phyloP scores from a whole-genome alignment of 1,139 yeast species.

The Geotrichum aggregatum region DNA sequence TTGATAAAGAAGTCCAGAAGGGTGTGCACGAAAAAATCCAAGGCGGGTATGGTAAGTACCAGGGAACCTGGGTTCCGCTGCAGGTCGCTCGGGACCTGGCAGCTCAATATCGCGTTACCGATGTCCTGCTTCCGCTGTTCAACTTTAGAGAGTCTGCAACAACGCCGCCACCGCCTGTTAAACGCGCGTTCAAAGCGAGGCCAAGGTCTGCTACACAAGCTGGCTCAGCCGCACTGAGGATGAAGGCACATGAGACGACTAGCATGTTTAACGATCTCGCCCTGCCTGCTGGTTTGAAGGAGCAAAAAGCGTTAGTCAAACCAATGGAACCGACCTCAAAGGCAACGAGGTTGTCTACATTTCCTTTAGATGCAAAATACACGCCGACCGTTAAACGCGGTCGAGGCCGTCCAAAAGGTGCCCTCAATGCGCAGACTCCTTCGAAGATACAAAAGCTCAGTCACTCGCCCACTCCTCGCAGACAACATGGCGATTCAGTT shows the following conservation, averaged over 20 bases:
- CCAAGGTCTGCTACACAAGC: background rate
- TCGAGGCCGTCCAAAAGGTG: slow-evolving; percentile 7
- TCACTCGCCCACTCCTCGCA: slow-evolving; percentile 22
- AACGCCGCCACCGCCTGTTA: slow-evolving; percentile 40
- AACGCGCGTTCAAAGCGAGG: slow-evolving; percentile 7
- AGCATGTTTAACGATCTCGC: slow-evolving; percentile 1
- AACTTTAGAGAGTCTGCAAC: slow-evolving; percentile 39
- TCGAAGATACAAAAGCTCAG: slow-evolving; percentile 22
- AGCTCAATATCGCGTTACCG: slow-evolving; percentile 65
- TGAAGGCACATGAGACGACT: background rate
- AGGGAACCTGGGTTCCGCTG: slow-evolving; percentile 96
- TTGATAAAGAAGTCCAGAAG: slow-evolving; percentile 85
- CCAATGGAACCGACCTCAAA: background rate
- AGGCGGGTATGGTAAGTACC: slow-evolving; percentile 96
- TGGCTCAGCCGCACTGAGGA: background rate
- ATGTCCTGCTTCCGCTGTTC: slow-evolving; percentile 62
- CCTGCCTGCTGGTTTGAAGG: background rate
- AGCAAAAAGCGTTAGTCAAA: too few species aligned
- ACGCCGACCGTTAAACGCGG: slow-evolving; percentile 19
- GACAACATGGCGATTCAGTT: slow-evolving; percentile 5
- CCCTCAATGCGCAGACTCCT: slow-evolving; percentile 17
- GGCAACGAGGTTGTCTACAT: slow-evolving; percentile 13
- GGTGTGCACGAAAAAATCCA: slow-evolving; percentile 90
- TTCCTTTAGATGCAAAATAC: slow-evolving; percentile 13
- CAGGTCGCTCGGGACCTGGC: slow-evolving; percentile 55